phyloP scores from a whole-genome alignment of 352 stramenopile species.

The Phytophthora megakarya region DNA sequence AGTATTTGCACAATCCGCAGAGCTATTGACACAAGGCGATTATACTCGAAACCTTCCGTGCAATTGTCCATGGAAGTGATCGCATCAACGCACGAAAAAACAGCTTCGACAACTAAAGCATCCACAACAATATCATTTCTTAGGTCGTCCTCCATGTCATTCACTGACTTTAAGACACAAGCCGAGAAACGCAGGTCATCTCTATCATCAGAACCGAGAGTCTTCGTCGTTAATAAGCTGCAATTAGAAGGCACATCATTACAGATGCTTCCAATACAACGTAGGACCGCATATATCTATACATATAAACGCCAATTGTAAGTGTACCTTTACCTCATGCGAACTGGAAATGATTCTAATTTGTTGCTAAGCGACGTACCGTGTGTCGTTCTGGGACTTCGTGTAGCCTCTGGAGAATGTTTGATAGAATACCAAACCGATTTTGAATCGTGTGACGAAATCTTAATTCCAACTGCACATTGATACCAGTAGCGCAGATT shows the following conservation, averaged over 20 bases:
- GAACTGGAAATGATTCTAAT: too few species aligned
- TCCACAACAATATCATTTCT: neutral
- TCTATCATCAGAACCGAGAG: neutral
- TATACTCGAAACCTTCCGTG: neutral
- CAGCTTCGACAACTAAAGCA: constrained; percentile 5
- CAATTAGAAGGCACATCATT: constrained; percentile 7
- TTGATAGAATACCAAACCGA: constrained; percentile 17
- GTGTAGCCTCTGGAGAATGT: constrained; percentile 12
- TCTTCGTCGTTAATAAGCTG: neutral
- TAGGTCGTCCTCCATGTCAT: neutral
- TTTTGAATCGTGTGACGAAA: constrained; percentile 8
- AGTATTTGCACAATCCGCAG: constrained; percentile 1
- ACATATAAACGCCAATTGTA: neutral
- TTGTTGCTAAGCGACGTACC: constrained; percentile 2
- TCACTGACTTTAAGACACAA: neutral
- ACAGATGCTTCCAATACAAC: constrained; percentile 15
- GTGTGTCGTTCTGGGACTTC: neutral
- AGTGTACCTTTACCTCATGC: neutral
- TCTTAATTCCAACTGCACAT: constrained; percentile 5
- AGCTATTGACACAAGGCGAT: neutral
- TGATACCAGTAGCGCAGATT: constrained; percentile 8
- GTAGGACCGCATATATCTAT: constrained; percentile 4
- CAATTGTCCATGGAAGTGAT: neutral
- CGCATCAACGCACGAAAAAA: constrained; percentile 10
- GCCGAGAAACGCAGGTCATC: neutral